phyloP scores from a whole-genome alignment of 2,329 filamentous ascomycete species.

The Penicillium sp. region DNA sequence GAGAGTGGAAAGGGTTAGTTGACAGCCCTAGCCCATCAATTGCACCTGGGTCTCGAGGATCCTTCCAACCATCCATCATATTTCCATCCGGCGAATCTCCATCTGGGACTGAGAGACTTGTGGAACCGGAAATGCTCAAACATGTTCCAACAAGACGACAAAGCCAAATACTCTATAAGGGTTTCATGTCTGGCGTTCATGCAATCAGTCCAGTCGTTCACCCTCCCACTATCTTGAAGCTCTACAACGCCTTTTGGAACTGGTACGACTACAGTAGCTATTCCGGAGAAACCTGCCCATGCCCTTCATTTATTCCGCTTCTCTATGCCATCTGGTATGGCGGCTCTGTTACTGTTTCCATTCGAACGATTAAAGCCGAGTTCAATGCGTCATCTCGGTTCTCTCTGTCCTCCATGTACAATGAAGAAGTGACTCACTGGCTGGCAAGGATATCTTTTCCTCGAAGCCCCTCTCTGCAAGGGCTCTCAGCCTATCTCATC shows the following conservation, averaged over 20 bases:
- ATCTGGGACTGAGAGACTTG: conserved; percentile 29
- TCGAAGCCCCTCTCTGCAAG: conserved; percentile 46
- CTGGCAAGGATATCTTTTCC: conserved; percentile 47
- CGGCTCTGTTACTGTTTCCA: conserved; percentile 47
- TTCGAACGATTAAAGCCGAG: conserved; percentile 42
- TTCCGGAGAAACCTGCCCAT: conserved; percentile 38
- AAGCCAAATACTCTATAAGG: conserved; percentile 49
- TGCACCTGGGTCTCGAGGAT: conserved; percentile 23
- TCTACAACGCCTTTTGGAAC: conserved; percentile 47
- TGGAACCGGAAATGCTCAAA: conserved; percentile 43
- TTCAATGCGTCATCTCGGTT: conserved; percentile 39
- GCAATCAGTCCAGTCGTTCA: conserved; percentile 48
- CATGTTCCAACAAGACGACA: conserved; percentile 45
- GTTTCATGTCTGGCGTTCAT: conserved; percentile 49
- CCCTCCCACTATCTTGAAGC: conserved; percentile 42
- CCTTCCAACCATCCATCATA: conserved; percentile 39
- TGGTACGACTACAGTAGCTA: conserved; percentile 45
- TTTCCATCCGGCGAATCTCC: conserved; percentile 40
- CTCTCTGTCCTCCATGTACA: conserved; percentile 38
- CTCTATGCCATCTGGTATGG: conserved; percentile 51
- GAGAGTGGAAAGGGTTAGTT: conserved; percentile 22
- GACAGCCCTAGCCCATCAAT: conserved; percentile 12
- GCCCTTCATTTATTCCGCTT: conserved; percentile 45
- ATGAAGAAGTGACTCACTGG: conserved; percentile 46
- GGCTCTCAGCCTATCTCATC: conserved; percentile 49